Percentiles rank a stretch among this genome's conserved stretches.
phyloP scores from a whole-genome alignment of 768 basidiomycete genomes.

The Mycena epipterygia region DNA sequence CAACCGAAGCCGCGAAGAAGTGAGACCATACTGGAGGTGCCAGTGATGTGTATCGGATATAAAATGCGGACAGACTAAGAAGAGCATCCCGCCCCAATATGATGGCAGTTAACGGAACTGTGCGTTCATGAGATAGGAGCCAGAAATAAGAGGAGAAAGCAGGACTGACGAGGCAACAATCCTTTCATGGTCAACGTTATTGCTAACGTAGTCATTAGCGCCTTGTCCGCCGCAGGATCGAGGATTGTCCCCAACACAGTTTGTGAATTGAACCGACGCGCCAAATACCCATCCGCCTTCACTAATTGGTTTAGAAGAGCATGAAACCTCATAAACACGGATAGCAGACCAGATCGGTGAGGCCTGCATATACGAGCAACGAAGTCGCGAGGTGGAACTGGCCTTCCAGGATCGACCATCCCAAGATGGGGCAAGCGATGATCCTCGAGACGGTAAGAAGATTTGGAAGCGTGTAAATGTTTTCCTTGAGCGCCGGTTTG shows the following conservation, averaged over 20 bases:
- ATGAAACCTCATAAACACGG: conserved; percentile 25
- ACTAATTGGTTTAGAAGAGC: conserved; percentile 16
- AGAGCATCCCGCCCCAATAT: conserved; percentile 93
- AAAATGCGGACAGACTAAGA: conserved; percentile 90
- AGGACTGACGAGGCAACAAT: conserved; percentile 81
- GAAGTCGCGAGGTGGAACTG: conserved; percentile 86
- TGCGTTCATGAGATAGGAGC: conserved; percentile 5
- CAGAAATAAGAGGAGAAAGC: neutral
- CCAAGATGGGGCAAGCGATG: conserved; percentile 90
- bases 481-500: conserved; percentile 72
- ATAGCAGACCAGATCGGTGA: conserved; percentile 87
- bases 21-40: conserved; percentile 80
- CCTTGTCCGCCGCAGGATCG: conserved; percentile 98
- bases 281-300: conserved; percentile 93
- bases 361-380: conserved; percentile 90
- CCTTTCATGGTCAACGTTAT: conserved; percentile 87
- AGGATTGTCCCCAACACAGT: conserved; percentile 96
- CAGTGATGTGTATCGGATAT: conserved; percentile 91
- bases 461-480: conserved; percentile 96
- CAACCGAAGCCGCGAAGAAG: conserved; percentile 8
- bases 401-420: conserved; percentile 87
- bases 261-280: conserved; percentile 87
- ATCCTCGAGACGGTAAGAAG: conserved; percentile 90
- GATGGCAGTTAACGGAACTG: conserved; percentile 88
- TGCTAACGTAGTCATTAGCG: conserved; percentile 93